Conservation (phyloP, 768 basidiomycete genomes). For the Mycena pura region DNA sequence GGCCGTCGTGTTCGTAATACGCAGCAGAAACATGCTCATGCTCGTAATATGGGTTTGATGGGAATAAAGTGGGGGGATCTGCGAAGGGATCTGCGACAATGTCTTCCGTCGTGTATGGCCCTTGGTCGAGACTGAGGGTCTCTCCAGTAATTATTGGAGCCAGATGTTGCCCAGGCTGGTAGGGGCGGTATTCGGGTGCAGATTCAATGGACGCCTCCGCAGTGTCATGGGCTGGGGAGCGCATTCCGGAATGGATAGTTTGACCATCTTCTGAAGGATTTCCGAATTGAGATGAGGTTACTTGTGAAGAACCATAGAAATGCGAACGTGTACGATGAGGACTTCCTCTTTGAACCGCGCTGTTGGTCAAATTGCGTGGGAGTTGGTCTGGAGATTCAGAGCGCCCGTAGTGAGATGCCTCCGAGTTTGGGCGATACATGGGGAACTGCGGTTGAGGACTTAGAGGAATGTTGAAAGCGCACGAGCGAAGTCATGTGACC, state of each 20-base stretch:
- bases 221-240: neutral
- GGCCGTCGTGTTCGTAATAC: slow-evolving; percentile 33
- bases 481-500: neutral
- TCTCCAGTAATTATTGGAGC: slow-evolving; percentile 71
- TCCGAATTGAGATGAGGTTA: slow-evolving; percentile 5
- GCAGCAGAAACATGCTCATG: slow-evolving; percentile 39
- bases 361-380: neutral
- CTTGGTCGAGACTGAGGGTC: slow-evolving; percentile 60
- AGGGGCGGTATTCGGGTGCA: slow-evolving; percentile 32
- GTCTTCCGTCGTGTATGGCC: slow-evolving; percentile 10
- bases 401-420: neutral
- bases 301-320: slow-evolving; percentile 8
- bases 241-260: neutral
- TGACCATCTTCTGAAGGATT: neutral
- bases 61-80: slow-evolving; percentile 39
- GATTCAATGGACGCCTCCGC: neutral
- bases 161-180: slow-evolving; percentile 67
- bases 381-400: slow-evolving; percentile 19
- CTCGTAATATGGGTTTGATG: slow-evolving; percentile 39
- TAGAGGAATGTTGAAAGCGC: too few relatives aligned
- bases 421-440: slow-evolving; percentile 14
- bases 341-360: neutral
- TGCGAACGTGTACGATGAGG: neutral
- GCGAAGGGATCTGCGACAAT: slow-evolving; percentile 36
- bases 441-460: neutral